phyloP scores from a whole-genome alignment of 257 asterid species.

The Rhazya stricta region DNA sequence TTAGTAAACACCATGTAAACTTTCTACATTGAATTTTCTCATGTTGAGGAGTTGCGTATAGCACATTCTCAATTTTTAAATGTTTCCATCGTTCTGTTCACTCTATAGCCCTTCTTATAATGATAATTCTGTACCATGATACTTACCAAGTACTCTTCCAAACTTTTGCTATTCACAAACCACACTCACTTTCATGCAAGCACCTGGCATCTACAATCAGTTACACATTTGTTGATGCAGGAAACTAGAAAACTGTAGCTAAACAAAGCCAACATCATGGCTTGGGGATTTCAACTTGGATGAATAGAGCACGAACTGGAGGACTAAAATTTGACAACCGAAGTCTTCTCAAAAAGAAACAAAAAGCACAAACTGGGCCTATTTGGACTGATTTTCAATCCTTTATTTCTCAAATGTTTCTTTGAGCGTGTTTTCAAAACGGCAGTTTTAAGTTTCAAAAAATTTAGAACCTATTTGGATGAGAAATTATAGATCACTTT shows the following conservation, averaged over 20 bases:
- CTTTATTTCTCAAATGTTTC: too few species aligned
- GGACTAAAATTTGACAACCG: neutral
- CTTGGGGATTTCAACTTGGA: neutral
- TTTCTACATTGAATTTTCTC: neutral
- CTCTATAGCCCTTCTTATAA: neutral
- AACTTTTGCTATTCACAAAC: neutral
- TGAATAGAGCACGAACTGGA: neutral
- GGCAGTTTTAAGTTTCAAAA: too few species aligned
- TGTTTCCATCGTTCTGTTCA: neutral
- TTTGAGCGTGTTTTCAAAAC: too few species aligned
- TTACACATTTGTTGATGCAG: neutral
- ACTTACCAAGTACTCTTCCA: neutral
- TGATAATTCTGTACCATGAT: neutral
- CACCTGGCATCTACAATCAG: neutral
- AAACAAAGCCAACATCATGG: neutral
- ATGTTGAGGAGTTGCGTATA: neutral
- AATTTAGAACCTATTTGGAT: too few species aligned
- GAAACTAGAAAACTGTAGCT: neutral
- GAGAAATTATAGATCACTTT: too few species aligned
- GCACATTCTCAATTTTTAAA: neutral
- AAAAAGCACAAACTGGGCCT: neutral
- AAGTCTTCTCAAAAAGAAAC: neutral
- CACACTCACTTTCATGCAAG: neutral
- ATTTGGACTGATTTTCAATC: too few species aligned
- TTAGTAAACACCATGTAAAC: too few species aligned